Percentiles rank a stretch among this genome's conserved stretches.
phyloP scores from a whole-genome alignment of 345 rosid species.

The Raphanus sativus region DNA sequence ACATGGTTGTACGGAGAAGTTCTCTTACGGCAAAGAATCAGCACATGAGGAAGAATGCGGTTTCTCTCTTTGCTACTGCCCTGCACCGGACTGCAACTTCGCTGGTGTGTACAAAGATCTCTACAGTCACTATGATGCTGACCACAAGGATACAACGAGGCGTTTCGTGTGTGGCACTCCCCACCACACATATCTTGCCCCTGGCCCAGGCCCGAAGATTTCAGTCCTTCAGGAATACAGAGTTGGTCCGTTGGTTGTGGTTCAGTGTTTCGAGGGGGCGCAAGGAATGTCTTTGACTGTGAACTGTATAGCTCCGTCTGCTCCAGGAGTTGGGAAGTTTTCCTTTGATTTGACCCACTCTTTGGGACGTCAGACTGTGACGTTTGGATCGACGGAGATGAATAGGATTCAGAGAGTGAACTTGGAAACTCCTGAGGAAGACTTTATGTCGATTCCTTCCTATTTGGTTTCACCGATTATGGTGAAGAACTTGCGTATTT shows the following conservation, averaged over 20 bases:
- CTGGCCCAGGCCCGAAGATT: not conserved
- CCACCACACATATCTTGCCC: not conserved
- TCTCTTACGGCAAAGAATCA: not conserved
- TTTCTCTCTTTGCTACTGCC: not conserved
- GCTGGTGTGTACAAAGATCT: not conserved
- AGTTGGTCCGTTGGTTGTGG: slow-evolving; percentile 17
- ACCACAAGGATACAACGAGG: not conserved
- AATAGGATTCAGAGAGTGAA: slow-evolving; percentile 1
- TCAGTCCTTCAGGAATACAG: not conserved
- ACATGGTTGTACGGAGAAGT: not conserved
- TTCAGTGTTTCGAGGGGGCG: slow-evolving; percentile 22
- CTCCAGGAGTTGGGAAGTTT: not conserved
- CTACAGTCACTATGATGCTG: not conserved
- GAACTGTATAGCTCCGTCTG: slow-evolving; percentile 7
- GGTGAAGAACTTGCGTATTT: not conserved
- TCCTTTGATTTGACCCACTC: not conserved
- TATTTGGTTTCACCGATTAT: not conserved
- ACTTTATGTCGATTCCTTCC: not conserved
- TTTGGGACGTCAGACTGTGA: no score
- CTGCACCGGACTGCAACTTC: not conserved
- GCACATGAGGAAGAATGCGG: not conserved
- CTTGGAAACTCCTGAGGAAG: not conserved
- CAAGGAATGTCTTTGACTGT: slow-evolving; percentile 29
- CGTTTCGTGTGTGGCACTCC: not conserved
- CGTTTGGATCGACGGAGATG: not conserved